Evolutionary conservation across 2,329 filamentous ascomycete genomes (phyloP), one percentile per base, ranked within the genome.

Genomic region (Diaporthe sp.): DNA sequence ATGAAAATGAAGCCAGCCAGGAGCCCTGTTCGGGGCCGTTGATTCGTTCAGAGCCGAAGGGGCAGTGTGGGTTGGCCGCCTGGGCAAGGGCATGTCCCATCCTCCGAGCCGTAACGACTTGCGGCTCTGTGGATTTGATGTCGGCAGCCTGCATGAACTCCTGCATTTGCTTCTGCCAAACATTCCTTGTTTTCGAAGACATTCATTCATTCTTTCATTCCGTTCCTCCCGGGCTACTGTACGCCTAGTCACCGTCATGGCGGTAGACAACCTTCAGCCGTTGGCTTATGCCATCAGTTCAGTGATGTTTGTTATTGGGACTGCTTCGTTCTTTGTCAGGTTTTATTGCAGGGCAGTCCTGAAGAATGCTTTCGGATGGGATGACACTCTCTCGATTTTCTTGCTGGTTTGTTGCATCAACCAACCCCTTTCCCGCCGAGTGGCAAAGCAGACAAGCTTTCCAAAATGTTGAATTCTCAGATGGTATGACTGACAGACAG

Each of bases 301-400:
- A 12, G 22, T 68, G 6, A 5, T 34, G 22, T 68, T 68, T 15
- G 46, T 13, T 4, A 34, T 68, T 68, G 62, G 62, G n/a, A 53
- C 62, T 1, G 4, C 25, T 0, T 68, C 62, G 1, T 68, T 68
- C 31, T 53, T 68, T 5, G 12, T 68, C 22, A 68, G 62, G 13
- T 68, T 46, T 13, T 68, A 68, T 25, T 53, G 62, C 46, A 68
- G 62, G 39, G 62, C 62, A 25, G 34, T 68, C 3, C 7, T 68
- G 3, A 68, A 68, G 7, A 51, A 68, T 25, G 62, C 46, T 28
- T 68, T 68, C 22, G 62, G 62, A 1, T 68, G 62, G 62, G 62
- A 68, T 25, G 62, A 68, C 19, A 5, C 25, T 19, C 62, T 68
- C 28, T 68, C 62, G 2, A 37, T 68, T 19, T 68, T 68, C 62